phyloP scores from a whole-genome alignment of 768 basidiomycete genomes.

The Boletus tomentosulus region DNA sequence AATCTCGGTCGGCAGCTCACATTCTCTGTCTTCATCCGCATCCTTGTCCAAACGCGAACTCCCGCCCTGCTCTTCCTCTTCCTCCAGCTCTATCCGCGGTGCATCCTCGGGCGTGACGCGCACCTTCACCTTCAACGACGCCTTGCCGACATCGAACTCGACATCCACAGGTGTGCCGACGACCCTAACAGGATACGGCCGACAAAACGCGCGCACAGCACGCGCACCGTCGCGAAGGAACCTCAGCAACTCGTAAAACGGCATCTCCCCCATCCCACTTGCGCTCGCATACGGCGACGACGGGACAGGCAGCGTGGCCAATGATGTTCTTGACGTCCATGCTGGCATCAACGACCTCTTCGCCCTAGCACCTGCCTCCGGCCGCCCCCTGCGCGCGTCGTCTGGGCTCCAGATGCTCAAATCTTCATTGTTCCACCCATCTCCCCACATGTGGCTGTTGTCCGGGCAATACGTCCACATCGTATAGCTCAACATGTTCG shows the following conservation, averaged over 20 bases:
- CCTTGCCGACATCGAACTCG: slow-evolving; percentile 70
- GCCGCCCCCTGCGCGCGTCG: slow-evolving; percentile 41
- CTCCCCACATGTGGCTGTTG: slow-evolving; percentile 84
- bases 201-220: slow-evolving; percentile 76
- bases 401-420: slow-evolving; percentile 82
- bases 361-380: not conserved
- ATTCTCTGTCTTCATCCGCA: slow-evolving; percentile 14
- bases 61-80: not conserved
- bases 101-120: slow-evolving; percentile 58
- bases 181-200: slow-evolving; percentile 76
- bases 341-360: slow-evolving; percentile 8
- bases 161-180: slow-evolving; percentile 66
- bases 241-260: slow-evolving; percentile 31
- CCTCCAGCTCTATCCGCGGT: slow-evolving; percentile 7
- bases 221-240: slow-evolving; percentile 85
- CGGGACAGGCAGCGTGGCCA: slow-evolving; percentile 17
- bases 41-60: slow-evolving; percentile 1
- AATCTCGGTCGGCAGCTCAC: slow-evolving; percentile 74
- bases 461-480: slow-evolving; percentile 89
- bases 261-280: not conserved
- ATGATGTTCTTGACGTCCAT: slow-evolving; percentile 14
- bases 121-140: slow-evolving; percentile 67
- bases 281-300: slow-evolving; percentile 14
- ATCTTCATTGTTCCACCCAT: slow-evolving; percentile 97
- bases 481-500: slow-evolving; percentile 72